Evolutionary conservation across 2,329 filamentous ascomycete genomes (phyloP).

Genomic region (Fusarium nanum): DNA sequence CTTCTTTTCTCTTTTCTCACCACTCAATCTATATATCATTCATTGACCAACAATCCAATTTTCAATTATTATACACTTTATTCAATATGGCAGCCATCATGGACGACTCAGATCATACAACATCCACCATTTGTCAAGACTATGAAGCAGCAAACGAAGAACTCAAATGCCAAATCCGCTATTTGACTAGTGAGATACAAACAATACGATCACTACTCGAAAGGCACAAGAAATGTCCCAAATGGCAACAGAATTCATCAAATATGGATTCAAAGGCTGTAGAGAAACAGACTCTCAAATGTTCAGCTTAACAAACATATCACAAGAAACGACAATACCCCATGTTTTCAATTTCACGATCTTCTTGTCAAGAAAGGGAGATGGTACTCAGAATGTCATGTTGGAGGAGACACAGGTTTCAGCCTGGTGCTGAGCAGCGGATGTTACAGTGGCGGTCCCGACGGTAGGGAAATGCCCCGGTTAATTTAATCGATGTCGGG

Average conservation of each 20-base stretch:
- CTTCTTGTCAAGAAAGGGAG: no score
- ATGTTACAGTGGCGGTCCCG: not conserved
- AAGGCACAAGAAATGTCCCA: not conserved
- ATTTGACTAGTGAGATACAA: not conserved
- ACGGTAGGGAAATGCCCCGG: not conserved
- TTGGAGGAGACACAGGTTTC: not conserved
- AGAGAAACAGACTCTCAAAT: not conserved
- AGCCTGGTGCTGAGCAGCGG: not conserved
- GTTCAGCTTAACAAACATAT: not conserved
- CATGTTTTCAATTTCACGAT: no score
- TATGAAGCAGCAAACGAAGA: not conserved
- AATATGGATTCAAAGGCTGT: not conserved
- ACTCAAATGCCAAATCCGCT: not conserved
- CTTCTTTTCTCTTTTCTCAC: not conserved
- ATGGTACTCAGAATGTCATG: not conserved
- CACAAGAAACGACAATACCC: accelerated
- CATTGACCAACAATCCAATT: not conserved
- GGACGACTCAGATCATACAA: not conserved
- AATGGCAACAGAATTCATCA: not conserved
- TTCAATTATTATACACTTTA: not conserved
- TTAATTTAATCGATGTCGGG: not conserved
- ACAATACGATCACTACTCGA: not conserved
- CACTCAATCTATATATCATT: no score
- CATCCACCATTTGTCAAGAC: not conserved
- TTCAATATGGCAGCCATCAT: not conserved